Evolutionary conservation across 2,329 filamentous ascomycete species (phyloP).

Genomic region (Aspergillus fumigatus): DNA sequence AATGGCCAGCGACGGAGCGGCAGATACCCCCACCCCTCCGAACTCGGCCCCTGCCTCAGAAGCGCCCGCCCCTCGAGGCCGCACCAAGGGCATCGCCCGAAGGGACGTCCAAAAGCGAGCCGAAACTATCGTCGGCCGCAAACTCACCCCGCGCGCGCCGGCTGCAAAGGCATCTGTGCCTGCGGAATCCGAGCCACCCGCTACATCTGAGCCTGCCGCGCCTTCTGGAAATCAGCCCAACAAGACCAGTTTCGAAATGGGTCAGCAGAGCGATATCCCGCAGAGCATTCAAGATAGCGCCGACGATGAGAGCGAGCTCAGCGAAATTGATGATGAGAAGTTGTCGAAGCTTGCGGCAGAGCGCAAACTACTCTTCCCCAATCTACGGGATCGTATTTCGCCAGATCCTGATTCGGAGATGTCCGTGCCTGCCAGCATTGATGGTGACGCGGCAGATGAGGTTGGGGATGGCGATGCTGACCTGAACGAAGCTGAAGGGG

Average conservation of each 20-base stretch:
- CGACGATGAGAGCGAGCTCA: slow-evolving; percentile 66
- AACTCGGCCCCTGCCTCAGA: slow-evolving; percentile 31
- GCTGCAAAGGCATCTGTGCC: slow-evolving; percentile 19
- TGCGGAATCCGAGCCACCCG: slow-evolving; percentile 19
- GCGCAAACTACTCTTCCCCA: slow-evolving; percentile 22
- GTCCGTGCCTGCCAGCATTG: slow-evolving; percentile 16
- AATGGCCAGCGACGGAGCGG: slow-evolving; percentile 32
- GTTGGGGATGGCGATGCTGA: slow-evolving; percentile 19
- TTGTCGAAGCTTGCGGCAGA: slow-evolving; percentile 23
- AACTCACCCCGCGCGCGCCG: slow-evolving; percentile 27
- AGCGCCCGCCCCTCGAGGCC: slow-evolving; percentile 31
- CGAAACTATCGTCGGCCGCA: slow-evolving; percentile 50
- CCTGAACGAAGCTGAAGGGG: slow-evolving; percentile 16
- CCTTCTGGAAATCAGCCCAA: slow-evolving; percentile 27
- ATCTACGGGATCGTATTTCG: slow-evolving; percentile 18
- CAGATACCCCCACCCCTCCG: slow-evolving; percentile 27
- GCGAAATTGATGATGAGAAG: slow-evolving; percentile 50
- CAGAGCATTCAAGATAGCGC: slow-evolving; percentile 62
- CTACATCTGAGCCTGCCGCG: slow-evolving; percentile 35
- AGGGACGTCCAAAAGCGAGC: slow-evolving; percentile 57
- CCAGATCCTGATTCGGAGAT: slow-evolving; percentile 23
- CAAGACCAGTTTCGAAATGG: slow-evolving; percentile 39
- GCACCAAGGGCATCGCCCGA: slow-evolving; percentile 56
- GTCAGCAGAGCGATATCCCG: slow-evolving; percentile 49
- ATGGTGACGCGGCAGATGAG: slow-evolving; percentile 19